Percentiles rank a stretch among this genome's conserved stretches.
phyloP scores from a whole-genome alignment of 352 stramenopile genomes.

The Phytopythium vexans region DNA sequence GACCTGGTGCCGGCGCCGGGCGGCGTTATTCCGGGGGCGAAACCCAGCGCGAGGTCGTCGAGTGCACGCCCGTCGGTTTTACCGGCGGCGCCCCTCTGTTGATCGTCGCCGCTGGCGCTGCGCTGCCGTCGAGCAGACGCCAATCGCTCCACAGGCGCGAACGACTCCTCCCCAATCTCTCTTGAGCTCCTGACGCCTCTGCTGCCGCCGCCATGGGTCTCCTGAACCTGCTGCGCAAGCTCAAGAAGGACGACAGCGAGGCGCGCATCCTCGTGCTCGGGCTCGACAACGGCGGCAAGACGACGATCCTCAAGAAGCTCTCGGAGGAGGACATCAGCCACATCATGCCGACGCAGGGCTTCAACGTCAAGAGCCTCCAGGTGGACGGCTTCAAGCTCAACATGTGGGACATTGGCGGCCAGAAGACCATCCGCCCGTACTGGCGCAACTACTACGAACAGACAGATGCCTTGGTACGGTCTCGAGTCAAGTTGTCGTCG shows the following conservation, averaged over 20 bases:
- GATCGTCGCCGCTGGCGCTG: too few relatives aligned
- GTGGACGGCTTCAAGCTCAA: slow-evolving; percentile 97
- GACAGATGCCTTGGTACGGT: slow-evolving; percentile 87
- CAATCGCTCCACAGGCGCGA: too few relatives aligned
- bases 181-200: not conserved
- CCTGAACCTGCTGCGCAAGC: slow-evolving; percentile 93
- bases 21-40: too few relatives aligned
- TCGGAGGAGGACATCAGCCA: slow-evolving; percentile 93
- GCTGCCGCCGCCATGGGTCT: slow-evolving; percentile 72
- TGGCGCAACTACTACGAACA: slow-evolving; percentile 99
- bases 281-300: slow-evolving; percentile 96
- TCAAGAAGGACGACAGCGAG: slow-evolving; percentile 95
- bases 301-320: slow-evolving; percentile 96
- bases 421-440: slow-evolving; percentile 99
- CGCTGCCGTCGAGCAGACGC: too few relatives aligned
- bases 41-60: too few relatives aligned
- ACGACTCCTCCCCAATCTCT: too few relatives aligned
- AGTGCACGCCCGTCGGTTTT: too few relatives aligned
- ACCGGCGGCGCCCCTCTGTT: too few relatives aligned
- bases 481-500: not conserved
- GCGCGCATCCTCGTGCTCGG: slow-evolving; percentile 93
- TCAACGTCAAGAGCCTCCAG: slow-evolving; percentile 97
- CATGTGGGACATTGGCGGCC: slow-evolving; percentile 98
- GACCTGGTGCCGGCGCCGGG: too few relatives aligned
- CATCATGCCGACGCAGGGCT: slow-evolving; percentile 94